Percentiles rank a stretch among this genome's conserved stretches.
phyloP scores from a whole-genome alignment of 352 stramenopile species.

The Plasmopara viticola region DNA sequence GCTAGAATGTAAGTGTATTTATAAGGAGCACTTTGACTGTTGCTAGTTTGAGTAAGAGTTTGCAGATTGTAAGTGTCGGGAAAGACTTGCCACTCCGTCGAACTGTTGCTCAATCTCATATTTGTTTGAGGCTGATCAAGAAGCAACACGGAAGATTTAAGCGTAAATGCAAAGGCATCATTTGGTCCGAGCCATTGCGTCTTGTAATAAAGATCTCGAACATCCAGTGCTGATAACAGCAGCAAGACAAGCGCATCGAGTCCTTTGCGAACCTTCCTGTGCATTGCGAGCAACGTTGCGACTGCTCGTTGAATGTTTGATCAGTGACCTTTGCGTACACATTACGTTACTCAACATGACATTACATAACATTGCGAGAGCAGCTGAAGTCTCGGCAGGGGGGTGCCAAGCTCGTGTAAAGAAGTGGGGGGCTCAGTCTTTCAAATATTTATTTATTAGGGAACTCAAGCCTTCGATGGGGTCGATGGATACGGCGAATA shows the following conservation, averaged over 20 bases:
- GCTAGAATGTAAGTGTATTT: slow-evolving; percentile 31
- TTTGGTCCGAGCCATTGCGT: slow-evolving; percentile 40
- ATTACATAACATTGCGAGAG: too few species aligned
- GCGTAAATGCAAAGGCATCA: slow-evolving; percentile 38
- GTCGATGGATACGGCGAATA: neutral
- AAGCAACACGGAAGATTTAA: slow-evolving; percentile 16
- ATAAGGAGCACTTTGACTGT: slow-evolving; percentile 5
- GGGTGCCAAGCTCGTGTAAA: too few species aligned
- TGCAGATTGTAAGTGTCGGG: slow-evolving; percentile 22
- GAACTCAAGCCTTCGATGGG: too few species aligned
- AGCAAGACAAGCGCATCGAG: slow-evolving; percentile 26
- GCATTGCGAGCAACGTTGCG: slow-evolving; percentile 3
- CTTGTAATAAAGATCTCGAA: slow-evolving; percentile 53
- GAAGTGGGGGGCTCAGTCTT: too few species aligned
- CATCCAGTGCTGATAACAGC: slow-evolving; percentile 33
- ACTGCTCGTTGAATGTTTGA: neutral
- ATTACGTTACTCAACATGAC: too few species aligned
- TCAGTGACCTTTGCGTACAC: neutral
- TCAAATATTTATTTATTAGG: too few species aligned
- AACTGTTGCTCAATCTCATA: slow-evolving; percentile 3
- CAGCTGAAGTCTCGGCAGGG: too few species aligned
- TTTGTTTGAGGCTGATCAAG: slow-evolving; percentile 1
- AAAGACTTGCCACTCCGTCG: slow-evolving; percentile 37
- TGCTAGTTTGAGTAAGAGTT: slow-evolving; percentile 1
- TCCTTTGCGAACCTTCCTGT: slow-evolving; percentile 23